These are phyloP conservation scores for Leucocoprinus sp. DNA, from an alignment of 768 basidiomycete genomes.

Conservation along the genomic window DNA sequence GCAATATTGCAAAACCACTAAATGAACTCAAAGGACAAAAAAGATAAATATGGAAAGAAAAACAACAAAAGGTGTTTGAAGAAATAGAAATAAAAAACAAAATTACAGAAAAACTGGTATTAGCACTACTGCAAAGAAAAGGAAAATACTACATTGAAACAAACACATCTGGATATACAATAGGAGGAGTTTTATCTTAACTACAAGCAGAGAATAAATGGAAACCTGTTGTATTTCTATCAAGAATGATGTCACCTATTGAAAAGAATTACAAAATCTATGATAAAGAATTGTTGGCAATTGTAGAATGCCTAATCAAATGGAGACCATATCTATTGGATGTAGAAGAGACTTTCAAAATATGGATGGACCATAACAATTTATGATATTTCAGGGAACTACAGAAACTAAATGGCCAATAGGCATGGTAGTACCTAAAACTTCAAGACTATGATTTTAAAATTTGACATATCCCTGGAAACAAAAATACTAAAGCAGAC, in stretches of 20 bases:
- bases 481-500: not conserved
- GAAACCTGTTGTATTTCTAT: too few species aligned
- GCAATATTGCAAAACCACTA: not conserved
- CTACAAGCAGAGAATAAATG: too few species aligned
- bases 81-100: too few species aligned
- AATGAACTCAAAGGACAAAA: not conserved
- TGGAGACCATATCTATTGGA: slow-evolving; percentile 21
- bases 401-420: not conserved
- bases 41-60: not conserved
- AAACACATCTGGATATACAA: too few species aligned
- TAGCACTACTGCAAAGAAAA: too few species aligned
- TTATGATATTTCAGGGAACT: slow-evolving; percentile 12
- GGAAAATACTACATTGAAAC: too few species aligned
- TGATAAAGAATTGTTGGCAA: slow-evolving; percentile 19
- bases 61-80: not conserved
- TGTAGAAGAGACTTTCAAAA: not conserved
- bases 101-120: too few species aligned
- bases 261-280: slow-evolving; percentile 23
- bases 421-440: not conserved
- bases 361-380: slow-evolving; percentile 17
- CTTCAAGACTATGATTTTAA: not conserved
- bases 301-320: slow-evolving; percentile 22
- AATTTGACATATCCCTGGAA: not conserved
- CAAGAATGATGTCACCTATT: too few species aligned
- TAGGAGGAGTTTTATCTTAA: too few species aligned